Conservation (phyloP, 176 grass and related monocot species). For the Eremochloa ophiuroides region DNA sequence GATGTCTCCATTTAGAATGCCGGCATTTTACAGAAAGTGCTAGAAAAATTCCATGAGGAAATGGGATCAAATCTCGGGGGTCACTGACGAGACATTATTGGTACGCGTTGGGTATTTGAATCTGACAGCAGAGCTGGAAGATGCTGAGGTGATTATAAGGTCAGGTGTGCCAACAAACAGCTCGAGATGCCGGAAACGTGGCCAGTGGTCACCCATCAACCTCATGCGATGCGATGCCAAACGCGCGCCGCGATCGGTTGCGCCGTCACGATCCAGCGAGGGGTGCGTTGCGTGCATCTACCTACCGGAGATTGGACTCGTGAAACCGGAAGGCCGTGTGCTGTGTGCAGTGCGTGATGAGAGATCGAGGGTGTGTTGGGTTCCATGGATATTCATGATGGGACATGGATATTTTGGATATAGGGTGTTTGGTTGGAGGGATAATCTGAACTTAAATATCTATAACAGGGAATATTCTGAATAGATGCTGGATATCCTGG, state of each 20-base stretch:
- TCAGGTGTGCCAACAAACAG: neutral
- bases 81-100: too few relatives aligned
- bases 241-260: constrained; percentile 16
- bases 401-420: too few relatives aligned
- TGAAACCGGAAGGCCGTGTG: neutral
- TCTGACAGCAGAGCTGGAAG: neutral
- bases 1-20: neutral
- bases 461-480: too few relatives aligned
- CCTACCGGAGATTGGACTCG: neutral
- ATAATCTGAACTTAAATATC: too few relatives aligned
- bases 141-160: neutral
- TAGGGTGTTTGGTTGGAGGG: too few relatives aligned
- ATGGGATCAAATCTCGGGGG: neutral
- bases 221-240: neutral
- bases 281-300: neutral
- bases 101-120: neutral
- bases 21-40: neutral
- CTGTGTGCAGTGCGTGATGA: too few relatives aligned
- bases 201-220: neutral
- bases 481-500: too few relatives aligned
- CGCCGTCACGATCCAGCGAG: neutral
- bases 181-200: neutral
- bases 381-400: too few relatives aligned
- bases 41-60: neutral
- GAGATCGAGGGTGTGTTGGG: too few relatives aligned